Conservation (phyloP, 139 green algal species). For the Chlamydomonas sp. region DNA sequence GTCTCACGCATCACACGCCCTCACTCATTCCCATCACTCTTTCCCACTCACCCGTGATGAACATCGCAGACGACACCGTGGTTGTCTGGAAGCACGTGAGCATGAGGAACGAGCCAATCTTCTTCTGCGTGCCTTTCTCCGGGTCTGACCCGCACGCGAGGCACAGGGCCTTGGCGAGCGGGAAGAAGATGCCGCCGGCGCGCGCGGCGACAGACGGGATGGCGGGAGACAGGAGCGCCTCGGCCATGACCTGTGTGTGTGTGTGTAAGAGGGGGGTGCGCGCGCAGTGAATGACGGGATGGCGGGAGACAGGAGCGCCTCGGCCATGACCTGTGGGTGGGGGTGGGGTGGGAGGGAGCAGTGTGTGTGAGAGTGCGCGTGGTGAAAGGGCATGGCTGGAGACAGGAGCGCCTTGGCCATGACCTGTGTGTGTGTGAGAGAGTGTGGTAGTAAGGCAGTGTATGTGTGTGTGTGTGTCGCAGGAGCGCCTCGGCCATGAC, state of each 20-base stretch:
- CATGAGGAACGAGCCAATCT: conserved; percentile 98
- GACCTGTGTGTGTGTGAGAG: too few relatives aligned
- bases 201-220: conserved; percentile 94
- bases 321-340: too few relatives aligned
- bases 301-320: conserved; percentile 93
- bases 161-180: conserved; percentile 91
- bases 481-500: conserved; percentile 94
- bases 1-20: not conserved
- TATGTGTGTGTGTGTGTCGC: conserved; percentile 95
- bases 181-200: conserved; percentile 97
- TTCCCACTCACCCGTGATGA: conserved; percentile 14
- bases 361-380: too few relatives aligned
- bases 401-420: conserved; percentile 93
- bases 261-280: too few relatives aligned
- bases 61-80: conserved; percentile 91
- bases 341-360: too few relatives aligned
- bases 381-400: conserved; percentile 94
- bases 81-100: conserved; percentile 92
- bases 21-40: not conserved
- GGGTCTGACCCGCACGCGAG: conserved; percentile 70
- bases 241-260: too few relatives aligned
- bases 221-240: conserved; percentile 93
- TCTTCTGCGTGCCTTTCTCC: conserved; percentile 86
- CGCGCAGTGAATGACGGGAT: conserved; percentile 94
- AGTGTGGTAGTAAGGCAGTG: conserved; percentile 81